These are phyloP conservation scores for Leccinum griseonigrum DNA, from an alignment of 1,284 basidiomycete genomes.

Conservation along the genomic window DNA sequence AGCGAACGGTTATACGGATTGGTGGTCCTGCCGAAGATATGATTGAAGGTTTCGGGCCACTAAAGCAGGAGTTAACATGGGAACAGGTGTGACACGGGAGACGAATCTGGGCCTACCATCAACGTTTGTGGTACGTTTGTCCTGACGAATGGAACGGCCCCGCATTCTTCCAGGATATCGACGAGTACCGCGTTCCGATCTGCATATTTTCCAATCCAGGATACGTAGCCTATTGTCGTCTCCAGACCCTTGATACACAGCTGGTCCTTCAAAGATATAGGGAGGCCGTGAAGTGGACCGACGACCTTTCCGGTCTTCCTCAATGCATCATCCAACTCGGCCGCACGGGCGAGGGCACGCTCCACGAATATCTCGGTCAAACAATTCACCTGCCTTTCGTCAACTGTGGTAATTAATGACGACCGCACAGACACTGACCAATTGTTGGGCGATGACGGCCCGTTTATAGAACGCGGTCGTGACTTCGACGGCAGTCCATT, in stretches of 20 bases:
- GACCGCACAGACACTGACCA: slow-evolving; percentile 33
- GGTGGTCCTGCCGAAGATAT: slow-evolving; percentile 65
- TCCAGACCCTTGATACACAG: slow-evolving; percentile 51
- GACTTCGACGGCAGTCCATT: slow-evolving; percentile 47
- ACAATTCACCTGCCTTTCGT: slow-evolving; percentile 48
- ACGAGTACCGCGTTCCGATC: slow-evolving; percentile 56
- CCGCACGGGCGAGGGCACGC: slow-evolving; percentile 50
- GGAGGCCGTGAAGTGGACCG: slow-evolving; percentile 62
- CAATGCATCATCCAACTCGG: slow-evolving; percentile 48
- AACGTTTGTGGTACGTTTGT: slow-evolving; percentile 73
- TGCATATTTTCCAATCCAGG: slow-evolving; percentile 58
- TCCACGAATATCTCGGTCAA: slow-evolving; percentile 55
- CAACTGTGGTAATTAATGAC: neutral
- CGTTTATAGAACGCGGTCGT: slow-evolving; percentile 58
- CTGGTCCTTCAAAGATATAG: slow-evolving; percentile 63
- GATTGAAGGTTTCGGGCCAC: slow-evolving; percentile 64
- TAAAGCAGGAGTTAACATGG: slow-evolving; percentile 19
- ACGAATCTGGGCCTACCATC: slow-evolving; percentile 39
- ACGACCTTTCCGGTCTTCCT: slow-evolving; percentile 44
- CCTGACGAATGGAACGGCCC: slow-evolving; percentile 67
- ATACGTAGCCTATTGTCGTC: slow-evolving; percentile 61
- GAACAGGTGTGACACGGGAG: neutral
- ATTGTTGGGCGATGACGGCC: slow-evolving; percentile 58
- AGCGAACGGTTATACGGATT: slow-evolving; percentile 58
- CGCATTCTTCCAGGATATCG: slow-evolving; percentile 55